phyloP scores from a whole-genome alignment of 768 basidiomycete species.

The Mrakia gelida region DNA sequence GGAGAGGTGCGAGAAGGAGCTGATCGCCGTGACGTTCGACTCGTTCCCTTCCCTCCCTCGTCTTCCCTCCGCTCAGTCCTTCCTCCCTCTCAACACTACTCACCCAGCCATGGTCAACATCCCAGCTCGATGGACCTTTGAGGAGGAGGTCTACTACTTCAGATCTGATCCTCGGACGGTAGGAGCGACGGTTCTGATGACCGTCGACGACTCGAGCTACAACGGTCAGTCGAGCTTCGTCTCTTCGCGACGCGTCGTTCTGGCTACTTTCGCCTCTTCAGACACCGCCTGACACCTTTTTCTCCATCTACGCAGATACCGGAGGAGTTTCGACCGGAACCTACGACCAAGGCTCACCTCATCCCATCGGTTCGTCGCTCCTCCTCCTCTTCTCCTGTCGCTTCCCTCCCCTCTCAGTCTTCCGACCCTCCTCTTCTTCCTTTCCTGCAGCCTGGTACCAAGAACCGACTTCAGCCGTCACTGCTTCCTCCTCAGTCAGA shows the following conservation, averaged over 20 bases:
- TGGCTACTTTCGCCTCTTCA: neutral
- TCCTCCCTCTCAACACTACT: slow-evolving; percentile 55
- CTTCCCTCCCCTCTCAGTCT: too few species aligned
- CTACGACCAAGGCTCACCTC: neutral
- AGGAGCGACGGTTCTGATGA: slow-evolving; percentile 61
- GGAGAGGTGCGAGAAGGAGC: neutral
- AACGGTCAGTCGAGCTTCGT: slow-evolving; percentile 46
- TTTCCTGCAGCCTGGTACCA: slow-evolving; percentile 62
- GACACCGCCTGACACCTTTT: neutral
- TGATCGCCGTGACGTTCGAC: neutral
- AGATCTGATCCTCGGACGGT: slow-evolving; percentile 62
- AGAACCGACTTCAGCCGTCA: slow-evolving; percentile 63
- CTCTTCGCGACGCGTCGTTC: neutral
- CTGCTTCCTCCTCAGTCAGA: slow-evolving; percentile 35
- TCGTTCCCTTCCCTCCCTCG: neutral
- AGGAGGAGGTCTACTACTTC: slow-evolving; percentile 59
- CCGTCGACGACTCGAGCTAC: slow-evolving; percentile 64
- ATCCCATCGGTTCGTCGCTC: slow-evolving; percentile 46
- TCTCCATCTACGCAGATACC: neutral
- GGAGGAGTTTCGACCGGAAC: slow-evolving; percentile 4
- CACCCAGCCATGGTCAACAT: slow-evolving; percentile 61
- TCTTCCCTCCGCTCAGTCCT: slow-evolving; percentile 42
- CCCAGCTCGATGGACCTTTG: slow-evolving; percentile 44
- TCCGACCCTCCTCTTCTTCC: neutral
- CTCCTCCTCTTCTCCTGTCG: neutral